Conservation (phyloP, 1,139 yeast species). For the Pneumocystis murina region DNA sequence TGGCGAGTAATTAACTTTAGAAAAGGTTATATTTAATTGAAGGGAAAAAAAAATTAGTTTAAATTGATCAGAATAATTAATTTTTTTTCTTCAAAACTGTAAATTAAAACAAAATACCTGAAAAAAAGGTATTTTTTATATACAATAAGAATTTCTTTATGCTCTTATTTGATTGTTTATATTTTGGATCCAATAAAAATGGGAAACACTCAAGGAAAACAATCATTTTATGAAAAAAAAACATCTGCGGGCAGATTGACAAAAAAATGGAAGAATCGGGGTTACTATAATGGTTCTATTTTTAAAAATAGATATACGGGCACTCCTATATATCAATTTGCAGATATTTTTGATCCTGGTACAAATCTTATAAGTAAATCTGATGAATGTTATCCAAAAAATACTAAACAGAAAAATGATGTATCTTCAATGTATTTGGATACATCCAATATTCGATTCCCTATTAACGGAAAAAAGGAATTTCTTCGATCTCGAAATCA, state of each 20-base stretch:
- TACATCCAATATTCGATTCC: not conserved
- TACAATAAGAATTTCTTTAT: not conserved
- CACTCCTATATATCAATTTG: not conserved
- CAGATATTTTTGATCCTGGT: not conserved
- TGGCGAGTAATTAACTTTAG: too few relatives aligned
- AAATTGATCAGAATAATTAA: too few relatives aligned
- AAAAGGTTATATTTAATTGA: too few relatives aligned
- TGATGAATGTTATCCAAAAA: not conserved
- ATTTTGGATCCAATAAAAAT: not conserved
- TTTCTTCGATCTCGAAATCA: not conserved
- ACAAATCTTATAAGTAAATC: not conserved
- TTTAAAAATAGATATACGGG: not conserved
- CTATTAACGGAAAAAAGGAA: not conserved
- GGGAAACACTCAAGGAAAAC: not conserved
- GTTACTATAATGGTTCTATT: not conserved
- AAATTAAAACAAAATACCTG: too few relatives aligned
- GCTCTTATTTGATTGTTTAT: not conserved
- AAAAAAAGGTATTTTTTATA: too few relatives aligned
- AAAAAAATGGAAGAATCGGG: not conserved
- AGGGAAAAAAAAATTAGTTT: too few relatives aligned
- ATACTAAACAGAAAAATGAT: not conserved
- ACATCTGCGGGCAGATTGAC: not conserved
- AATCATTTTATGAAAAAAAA: not conserved
- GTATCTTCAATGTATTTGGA: not conserved
- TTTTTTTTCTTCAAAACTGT: too few relatives aligned